Conservation (phyloP, 208 protist genomes). For the Crithidia brevicula region DNA sequence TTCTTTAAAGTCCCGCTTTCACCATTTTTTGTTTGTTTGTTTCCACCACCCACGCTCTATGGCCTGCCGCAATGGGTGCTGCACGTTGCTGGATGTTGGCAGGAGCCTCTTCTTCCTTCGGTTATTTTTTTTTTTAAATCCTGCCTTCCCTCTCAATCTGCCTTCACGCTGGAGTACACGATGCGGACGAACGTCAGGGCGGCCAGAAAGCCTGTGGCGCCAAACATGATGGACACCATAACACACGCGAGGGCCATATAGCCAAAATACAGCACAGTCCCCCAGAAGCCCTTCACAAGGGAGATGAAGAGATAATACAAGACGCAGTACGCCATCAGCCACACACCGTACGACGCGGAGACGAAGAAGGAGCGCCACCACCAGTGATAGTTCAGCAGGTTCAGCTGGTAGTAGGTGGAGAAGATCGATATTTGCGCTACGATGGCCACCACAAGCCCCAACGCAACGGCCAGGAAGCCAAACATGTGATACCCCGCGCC, state of each 20-base stretch:
- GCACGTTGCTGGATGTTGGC: too few species aligned
- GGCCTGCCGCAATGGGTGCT: too few species aligned
- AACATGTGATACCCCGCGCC: slow-evolving; percentile 96
- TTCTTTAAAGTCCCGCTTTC: too few species aligned
- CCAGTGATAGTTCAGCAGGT: slow-evolving; percentile 94
- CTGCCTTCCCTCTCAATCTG: slow-evolving; percentile 27
- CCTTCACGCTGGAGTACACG: slow-evolving; percentile 57
- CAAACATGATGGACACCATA: slow-evolving; percentile 46
- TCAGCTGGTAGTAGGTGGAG: slow-evolving; percentile 96
- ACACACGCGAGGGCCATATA: slow-evolving; percentile 57
- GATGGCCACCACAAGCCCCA: slow-evolving; percentile 93
- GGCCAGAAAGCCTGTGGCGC: slow-evolving; percentile 58
- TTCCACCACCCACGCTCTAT: too few species aligned
- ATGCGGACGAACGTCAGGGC: slow-evolving; percentile 60
- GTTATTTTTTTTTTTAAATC: background rate
- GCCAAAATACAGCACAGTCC: slow-evolving; percentile 64
- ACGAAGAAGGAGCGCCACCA: slow-evolving; percentile 95
- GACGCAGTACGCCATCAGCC: slow-evolving; percentile 92
- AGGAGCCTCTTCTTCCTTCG: background rate
- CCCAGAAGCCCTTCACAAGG: slow-evolving; percentile 49
- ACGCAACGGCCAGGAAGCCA: slow-evolving; percentile 95
- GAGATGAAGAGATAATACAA: slow-evolving; percentile 87
- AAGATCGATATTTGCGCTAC: slow-evolving; percentile 95
- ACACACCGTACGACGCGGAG: slow-evolving; percentile 76
- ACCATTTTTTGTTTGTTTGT: too few species aligned